Evolutionary conservation across 257 asterid genomes (phyloP).

Genomic region (Plantago elongata): DNA sequence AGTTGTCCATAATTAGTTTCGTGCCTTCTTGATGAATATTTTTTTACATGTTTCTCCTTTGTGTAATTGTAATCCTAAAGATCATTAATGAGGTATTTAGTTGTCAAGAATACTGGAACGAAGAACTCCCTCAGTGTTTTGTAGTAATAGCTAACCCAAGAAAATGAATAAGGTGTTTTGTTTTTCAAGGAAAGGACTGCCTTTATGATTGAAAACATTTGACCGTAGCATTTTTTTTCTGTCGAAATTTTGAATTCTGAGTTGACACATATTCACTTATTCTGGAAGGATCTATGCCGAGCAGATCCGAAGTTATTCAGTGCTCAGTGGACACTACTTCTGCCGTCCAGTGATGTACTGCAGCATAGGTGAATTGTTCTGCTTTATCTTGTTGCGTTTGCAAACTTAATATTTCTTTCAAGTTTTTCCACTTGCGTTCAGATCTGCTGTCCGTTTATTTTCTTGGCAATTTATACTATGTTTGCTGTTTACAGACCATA

Average conservation of each 20-base stretch:
- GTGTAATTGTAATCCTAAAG: background rate
- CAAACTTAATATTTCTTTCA: background rate
- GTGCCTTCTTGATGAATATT: conserved; percentile 5
- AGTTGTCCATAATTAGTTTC: conserved; percentile 10
- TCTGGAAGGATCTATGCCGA: conserved; percentile 77
- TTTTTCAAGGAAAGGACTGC: too few relatives aligned
- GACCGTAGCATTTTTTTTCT: background rate
- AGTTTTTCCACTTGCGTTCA: conserved; percentile 6
- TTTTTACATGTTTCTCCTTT: background rate
- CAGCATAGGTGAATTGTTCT: conserved; percentile 61
- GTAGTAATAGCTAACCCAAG: too few relatives aligned
- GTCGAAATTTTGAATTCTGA: conserved; percentile 8
- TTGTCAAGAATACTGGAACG: conserved; percentile 9
- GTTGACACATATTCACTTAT: conserved; percentile 25
- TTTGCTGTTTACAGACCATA: conserved; percentile 55
- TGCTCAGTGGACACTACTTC: conserved; percentile 82
- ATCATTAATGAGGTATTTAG: conserved; percentile 7
- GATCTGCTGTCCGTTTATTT: conserved; percentile 1
- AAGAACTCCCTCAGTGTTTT: background rate
- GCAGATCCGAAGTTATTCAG: conserved; percentile 85
- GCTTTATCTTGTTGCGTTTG: conserved; percentile 21
- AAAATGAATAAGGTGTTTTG: too few relatives aligned
- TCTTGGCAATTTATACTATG: conserved; percentile 5
- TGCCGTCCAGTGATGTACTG: conserved; percentile 82
- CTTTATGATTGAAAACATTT: too few relatives aligned